phyloP scores from a whole-genome alignment of 2,329 filamentous ascomycete genomes.

The Plectosphaerella sp. region DNA sequence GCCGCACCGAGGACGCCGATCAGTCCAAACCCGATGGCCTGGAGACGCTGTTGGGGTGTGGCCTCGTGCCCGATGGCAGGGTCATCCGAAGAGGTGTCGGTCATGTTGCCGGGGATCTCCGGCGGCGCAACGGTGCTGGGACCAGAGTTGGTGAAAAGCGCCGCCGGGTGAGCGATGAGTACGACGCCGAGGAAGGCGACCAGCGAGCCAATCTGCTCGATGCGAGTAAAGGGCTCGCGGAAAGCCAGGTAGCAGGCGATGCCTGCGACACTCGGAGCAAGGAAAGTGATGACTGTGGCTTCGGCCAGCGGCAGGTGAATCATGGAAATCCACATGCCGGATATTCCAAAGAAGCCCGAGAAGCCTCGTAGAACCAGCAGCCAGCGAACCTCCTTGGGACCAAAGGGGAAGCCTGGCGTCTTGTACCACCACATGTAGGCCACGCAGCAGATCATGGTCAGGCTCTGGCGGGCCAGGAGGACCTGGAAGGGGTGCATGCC shows the following conservation, averaged over 20 bases:
- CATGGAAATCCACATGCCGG: constrained; percentile 63
- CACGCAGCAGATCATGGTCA: constrained; percentile 64
- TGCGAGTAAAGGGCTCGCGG: constrained; percentile 72
- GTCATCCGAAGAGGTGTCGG: constrained; percentile 9
- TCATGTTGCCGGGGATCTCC: constrained; percentile 8
- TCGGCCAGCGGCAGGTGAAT: constrained; percentile 82
- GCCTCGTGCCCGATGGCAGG: constrained; percentile 28
- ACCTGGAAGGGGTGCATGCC: constrained; percentile 82
- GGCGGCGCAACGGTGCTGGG: constrained; percentile 10
- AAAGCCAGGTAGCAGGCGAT: constrained; percentile 73
- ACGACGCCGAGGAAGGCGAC: constrained; percentile 76
- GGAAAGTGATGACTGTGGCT: constrained; percentile 84
- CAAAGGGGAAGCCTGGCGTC: constrained; percentile 67
- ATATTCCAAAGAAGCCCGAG: constrained; percentile 73
- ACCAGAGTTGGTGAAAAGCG: constrained; percentile 39
- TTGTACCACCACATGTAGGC: constrained; percentile 69
- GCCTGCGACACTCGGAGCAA: constrained; percentile 73
- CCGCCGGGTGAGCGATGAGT: constrained; percentile 71
- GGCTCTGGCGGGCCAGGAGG: constrained; percentile 72
- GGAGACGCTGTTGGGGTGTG: constrained; percentile 61
- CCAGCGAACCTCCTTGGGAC: constrained; percentile 59
- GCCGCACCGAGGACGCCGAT: constrained; percentile 74
- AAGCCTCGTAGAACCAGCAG: constrained; percentile 66
- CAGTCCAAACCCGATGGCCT: constrained; percentile 67
- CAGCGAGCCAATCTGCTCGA: constrained; percentile 71